A percentile compares a stretch with the other conserved stretches of the same genome.
phyloP scores from a whole-genome alignment of 1,284 basidiomycete species.

The Phellinidium pouzarii region DNA sequence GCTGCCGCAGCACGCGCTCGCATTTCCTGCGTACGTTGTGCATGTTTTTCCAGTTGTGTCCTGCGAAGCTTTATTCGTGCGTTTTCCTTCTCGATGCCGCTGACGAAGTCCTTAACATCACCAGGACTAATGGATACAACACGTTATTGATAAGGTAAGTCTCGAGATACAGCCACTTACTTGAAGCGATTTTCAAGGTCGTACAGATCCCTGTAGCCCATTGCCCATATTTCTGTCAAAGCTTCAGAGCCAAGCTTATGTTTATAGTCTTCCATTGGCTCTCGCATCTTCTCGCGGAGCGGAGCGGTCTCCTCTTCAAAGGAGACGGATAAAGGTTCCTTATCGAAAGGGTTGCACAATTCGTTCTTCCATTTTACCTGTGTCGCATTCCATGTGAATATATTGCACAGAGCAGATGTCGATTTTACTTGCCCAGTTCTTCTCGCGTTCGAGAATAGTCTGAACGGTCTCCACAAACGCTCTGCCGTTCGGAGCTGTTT shows the following conservation, averaged over 20 bases:
- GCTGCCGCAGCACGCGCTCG: slow-evolving; percentile 33
- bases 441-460: slow-evolving; percentile 69
- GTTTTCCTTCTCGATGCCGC: slow-evolving; percentile 62
- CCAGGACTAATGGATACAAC: slow-evolving; percentile 41
- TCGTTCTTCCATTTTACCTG: slow-evolving; percentile 69
- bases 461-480: slow-evolving; percentile 66
- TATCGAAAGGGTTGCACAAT: slow-evolving; percentile 68
- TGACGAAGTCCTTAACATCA: slow-evolving; percentile 64
- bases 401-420: neutral
- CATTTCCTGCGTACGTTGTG: slow-evolving; percentile 39
- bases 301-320: slow-evolving; percentile 45
- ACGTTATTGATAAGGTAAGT: slow-evolving; percentile 11
- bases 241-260: slow-evolving; percentile 57
- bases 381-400: neutral
- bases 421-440: slow-evolving; percentile 60
- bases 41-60: slow-evolving; percentile 42
- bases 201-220: slow-evolving; percentile 58
- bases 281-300: slow-evolving; percentile 43
- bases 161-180: slow-evolving; percentile 36
- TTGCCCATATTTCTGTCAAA: slow-evolving; percentile 72
- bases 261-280: slow-evolving; percentile 51
- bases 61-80: slow-evolving; percentile 53
- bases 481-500: slow-evolving; percentile 68
- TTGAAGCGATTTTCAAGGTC: slow-evolving; percentile 61
- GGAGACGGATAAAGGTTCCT: slow-evolving; percentile 45